Base-by-base conservation (phyloP, 768 basidiomycete species). In the Suillus discolor region DNA sequence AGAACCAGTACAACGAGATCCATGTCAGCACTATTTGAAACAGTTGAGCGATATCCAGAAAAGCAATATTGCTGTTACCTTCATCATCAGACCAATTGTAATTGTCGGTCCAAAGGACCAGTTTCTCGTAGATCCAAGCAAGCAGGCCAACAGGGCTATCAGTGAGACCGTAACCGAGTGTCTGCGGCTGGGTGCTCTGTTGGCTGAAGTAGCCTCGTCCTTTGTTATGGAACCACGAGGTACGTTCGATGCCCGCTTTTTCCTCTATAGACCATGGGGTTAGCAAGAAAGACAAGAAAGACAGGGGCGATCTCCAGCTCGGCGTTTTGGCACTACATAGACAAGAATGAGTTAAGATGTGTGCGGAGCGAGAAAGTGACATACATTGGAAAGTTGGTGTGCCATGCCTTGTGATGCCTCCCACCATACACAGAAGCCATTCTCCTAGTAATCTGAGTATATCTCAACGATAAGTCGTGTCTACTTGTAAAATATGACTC, bases 81-180 rank as follows among this genome's bases (percentile, higher is more conserved):
- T 88, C 85, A 36, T 88, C 87, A 57, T 86, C 84, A 12, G 79
- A 78, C 87, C 87, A 89, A 0, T 80, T 79, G 71, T 89, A 87
- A 1, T 71, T 67, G 67, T 88, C 87, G 0, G 82, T 81, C 81
- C 83, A 85, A 36, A 73, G 71, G 31, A 81, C 76, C 16, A 85
- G 67, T 62, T 86, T 84, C 68, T 86, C 84, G 62, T 84, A 86
- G n/a, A 86, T 83, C 84, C 84, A 85, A 4, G 79, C 82, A 12
- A 86, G 77, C 23, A 86, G 67, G 1, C 85, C 88, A 7, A 79
- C 80, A 8, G 88, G 88, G 8, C 86, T 88, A 67, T 89, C 88
- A 1, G 84, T 76, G 3, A 89, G 74, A 12, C 76, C 67, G 68
- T 89, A 89, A 0, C 84, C 87, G 3, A 86, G 69, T 0, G 85